Base-by-base conservation (phyloP, 176 grass and related monocot genomes). In the Hordeum marinum region DNA sequence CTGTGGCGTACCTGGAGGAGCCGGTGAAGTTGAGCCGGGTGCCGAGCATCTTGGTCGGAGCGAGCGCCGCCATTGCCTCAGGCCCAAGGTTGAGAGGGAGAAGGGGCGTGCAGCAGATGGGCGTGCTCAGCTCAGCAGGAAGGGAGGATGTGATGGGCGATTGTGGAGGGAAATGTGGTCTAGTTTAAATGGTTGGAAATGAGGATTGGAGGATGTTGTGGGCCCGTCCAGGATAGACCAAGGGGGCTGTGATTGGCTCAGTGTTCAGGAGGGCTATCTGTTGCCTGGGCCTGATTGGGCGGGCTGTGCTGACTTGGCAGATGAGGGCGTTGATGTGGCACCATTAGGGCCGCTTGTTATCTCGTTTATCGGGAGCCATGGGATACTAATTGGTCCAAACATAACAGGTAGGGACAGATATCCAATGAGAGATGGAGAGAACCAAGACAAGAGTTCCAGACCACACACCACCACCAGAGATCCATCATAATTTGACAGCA, bases 161-260 rank as follows among this genome's bases (percentile, higher is more conserved):
- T 83, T 77, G 75, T 82, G 46, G 82, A 86, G 85, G 74, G 65
- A 81, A 82, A 75, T 66, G 65, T 31, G 41, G 73, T 59, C 43
- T 87, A 85, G 80, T 80, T 87, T 95, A 94, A 95, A 98, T 91
- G 96, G 91, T 52, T 81, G 93, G 65, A 76, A 61, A 75, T 67
- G 75, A 75, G 79, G 82, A 32, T 59, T 21, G 68, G 73, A 80
- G 81, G 91, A 98, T 96, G 88, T 37, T 83, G 96, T 94, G 88
- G 91, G 91, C 72, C 87, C 81, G 82, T 24, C 45, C 45, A 72
- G 85, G 84, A 98, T 90, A 92, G 83, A 60, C 68, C 83, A 68
- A n/a, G 25, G 85, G 31, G 64, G 68, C 84, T 86, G 25, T 86
- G 81, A 96, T 96, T 96, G 93, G 96, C 29, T 59, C 78, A 2